A percentile compares a stretch with the other conserved stretches of the same genome.
Conservation (phyloP, 2,329 filamentous ascomycete species). For the Chrysosporium queenslandicum region DNA sequence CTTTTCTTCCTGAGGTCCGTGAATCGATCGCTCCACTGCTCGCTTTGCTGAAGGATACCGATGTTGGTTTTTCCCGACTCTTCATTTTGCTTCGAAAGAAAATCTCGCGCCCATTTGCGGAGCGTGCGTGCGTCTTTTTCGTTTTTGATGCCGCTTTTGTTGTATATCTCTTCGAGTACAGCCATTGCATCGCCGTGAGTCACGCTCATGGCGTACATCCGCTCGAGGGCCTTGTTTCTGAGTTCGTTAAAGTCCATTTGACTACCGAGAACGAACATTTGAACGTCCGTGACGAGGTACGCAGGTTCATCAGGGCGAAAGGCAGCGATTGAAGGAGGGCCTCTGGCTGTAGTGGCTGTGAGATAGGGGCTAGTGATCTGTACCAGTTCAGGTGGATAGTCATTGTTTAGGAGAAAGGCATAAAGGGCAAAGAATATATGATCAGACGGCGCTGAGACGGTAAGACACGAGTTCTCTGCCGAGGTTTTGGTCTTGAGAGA, state of each 20-base stretch:
- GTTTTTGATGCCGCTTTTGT: constrained; percentile 1
- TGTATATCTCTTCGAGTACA: constrained; percentile 16
- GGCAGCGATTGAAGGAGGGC: constrained; percentile 13
- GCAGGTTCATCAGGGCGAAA: constrained; percentile 6
- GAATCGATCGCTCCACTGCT: constrained; percentile 13
- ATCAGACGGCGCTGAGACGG: constrained; percentile 9
- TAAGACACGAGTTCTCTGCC: constrained; percentile 1
- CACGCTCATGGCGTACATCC: constrained; percentile 13
- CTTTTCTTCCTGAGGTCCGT: constrained; percentile 4
- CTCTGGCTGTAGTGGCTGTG: constrained; percentile 1
- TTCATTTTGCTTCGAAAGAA: constrained; percentile 10
- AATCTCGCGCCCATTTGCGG: constrained; percentile 13
- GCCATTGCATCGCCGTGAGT: constrained; percentile 13
- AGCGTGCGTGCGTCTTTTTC: constrained; percentile 12
- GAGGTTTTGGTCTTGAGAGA: constrained; percentile 5
- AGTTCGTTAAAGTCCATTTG: constrained; percentile 14
- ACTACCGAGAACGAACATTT: constrained; percentile 16
- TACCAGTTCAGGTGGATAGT: constrained; percentile 15
- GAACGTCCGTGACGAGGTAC: constrained; percentile 15
- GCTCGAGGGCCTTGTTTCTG: constrained; percentile 10
- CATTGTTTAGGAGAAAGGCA: constrained; percentile 13
- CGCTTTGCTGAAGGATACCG: constrained; percentile 11
- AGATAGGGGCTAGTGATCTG: constrained; percentile 10
- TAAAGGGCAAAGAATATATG: constrained; percentile 16
- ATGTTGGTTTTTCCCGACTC: constrained; percentile 11